Evolutionary conservation across 805 yeast genomes (phyloP), one percentile per base, ranked within the genome.

Genomic region (Zygoascus bituminiphila): DNA sequence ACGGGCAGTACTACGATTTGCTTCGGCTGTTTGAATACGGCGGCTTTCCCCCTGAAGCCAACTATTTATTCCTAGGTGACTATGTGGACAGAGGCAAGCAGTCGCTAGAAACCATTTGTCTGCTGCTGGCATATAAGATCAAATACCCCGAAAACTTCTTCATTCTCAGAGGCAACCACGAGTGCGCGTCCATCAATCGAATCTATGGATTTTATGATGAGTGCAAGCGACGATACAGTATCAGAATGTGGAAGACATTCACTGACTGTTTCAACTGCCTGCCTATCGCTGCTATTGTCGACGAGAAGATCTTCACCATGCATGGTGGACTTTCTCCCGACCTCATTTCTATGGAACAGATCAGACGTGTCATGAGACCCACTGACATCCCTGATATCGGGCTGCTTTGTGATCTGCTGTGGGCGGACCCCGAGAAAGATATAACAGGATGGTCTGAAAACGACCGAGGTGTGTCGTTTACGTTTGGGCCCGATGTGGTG

Each of bases 21-120:
- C 77, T 88, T 52, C 75, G 96, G 56, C 75, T 88, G 39, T 84
- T 88, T 66, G 84, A 93, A 44, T 81, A 85, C 65, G 86, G 95
- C 67, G 96, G 96, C 7, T 84, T 86, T 64, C 96, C 96, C 4
- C 95, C 95, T 1, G 75, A 81, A 53, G 77, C 95, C 4, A 88
- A 88, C 63, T 88, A 85, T 64, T 68, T 88, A 52, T 88, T 88
- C 58, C 66, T 88, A 38, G 96, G 96, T 17, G 96, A 88, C 65
- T 88, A 88, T 63, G 96, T 88, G 41, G 96, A 88, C 66, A 74
- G 96, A 59, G 96, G 96, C 44, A 88, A 88, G 63, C 96, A 88
- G 65, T 82, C 91, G 2, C 69, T 88, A 48, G 96, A 88, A 64
- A 88, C 96, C 0, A 86, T 88, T 17, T 69, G 87, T 46, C 70